Percentiles rank a stretch among this genome's conserved stretches.
These are phyloP conservation scores for Lumnitzera racemosa DNA, from an alignment of 345 rosid species.

Conservation along the genomic window DNA sequence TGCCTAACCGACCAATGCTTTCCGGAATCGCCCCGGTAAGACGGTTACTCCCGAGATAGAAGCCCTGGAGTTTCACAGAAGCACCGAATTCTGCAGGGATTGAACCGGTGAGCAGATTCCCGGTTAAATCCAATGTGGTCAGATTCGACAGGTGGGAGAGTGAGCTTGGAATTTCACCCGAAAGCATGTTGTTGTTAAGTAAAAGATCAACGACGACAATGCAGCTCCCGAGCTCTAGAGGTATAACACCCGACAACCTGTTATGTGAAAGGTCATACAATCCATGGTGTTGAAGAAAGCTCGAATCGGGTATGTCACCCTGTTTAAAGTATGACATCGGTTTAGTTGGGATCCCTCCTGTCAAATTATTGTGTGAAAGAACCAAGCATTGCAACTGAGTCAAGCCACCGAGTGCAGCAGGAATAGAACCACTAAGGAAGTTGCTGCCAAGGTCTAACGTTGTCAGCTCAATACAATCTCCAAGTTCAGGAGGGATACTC, in stretches of 20 bases:
- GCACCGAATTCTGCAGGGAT: conserved; percentile 55
- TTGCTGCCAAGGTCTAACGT: conserved; percentile 80
- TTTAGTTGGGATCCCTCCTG: conserved; percentile 61
- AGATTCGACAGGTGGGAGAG: conserved; percentile 58
- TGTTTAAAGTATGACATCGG: conserved; percentile 61
- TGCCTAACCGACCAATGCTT: conserved; percentile 47
- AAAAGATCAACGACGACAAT: conserved; percentile 60
- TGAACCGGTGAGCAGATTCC: conserved; percentile 51
- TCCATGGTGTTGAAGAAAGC: conserved; percentile 88
- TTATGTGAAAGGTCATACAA: conserved; percentile 64
- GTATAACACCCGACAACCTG: conserved; percentile 57
- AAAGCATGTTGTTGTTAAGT: conserved; percentile 56
- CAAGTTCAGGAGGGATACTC: conserved; percentile 54
- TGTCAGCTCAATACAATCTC: conserved; percentile 55
- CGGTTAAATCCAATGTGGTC: conserved; percentile 70
- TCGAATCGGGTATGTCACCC: conserved; percentile 53
- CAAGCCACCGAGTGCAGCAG: conserved; percentile 44
- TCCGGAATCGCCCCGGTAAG: conserved; percentile 65
- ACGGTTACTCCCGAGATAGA: conserved; percentile 64
- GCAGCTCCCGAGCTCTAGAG: conserved; percentile 65
- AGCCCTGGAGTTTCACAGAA: conserved; percentile 67
- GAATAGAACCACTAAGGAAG: conserved; percentile 63
- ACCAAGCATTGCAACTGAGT: conserved; percentile 74
- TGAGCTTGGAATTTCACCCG: conserved; percentile 66
- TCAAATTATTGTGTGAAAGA: conserved; percentile 66